phyloP scores from a whole-genome alignment of 2,329 filamentous ascomycete genomes.

The Fusarium brachygibbosum region DNA sequence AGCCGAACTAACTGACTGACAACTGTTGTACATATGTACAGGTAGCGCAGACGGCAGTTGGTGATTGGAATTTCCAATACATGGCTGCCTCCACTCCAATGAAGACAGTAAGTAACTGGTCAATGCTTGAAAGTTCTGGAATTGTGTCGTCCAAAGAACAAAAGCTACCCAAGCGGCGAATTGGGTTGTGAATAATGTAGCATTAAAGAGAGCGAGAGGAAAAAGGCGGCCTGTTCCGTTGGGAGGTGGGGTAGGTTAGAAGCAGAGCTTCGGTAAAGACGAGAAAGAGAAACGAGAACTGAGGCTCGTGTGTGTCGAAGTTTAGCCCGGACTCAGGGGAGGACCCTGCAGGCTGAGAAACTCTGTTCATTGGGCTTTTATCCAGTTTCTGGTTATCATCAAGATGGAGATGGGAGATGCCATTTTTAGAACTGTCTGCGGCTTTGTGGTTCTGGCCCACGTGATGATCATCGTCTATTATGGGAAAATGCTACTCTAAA shows the following conservation, averaged over 20 bases:
- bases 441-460: slow-evolving; percentile 5
- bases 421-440: slow-evolving; percentile 19
- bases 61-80: slow-evolving; percentile 7
- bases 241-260: neutral
- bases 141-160: neutral
- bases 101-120: neutral
- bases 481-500: neutral
- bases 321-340: slow-evolving; percentile 30
- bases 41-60: slow-evolving; percentile 2
- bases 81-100: neutral
- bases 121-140: slow-evolving; percentile 18
- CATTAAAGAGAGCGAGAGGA: slow-evolving; percentile 12
- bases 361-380: slow-evolving; percentile 14
- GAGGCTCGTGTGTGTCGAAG: slow-evolving; percentile 34
- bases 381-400: slow-evolving; percentile 6
- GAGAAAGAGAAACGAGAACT: slow-evolving; percentile 17
- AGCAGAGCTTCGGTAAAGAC: slow-evolving; percentile 24
- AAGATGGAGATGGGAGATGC: slow-evolving; percentile 18
- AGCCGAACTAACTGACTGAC: neutral
- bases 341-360: slow-evolving; percentile 38
- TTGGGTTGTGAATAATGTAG: slow-evolving; percentile 25
- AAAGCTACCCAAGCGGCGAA: slow-evolving; percentile 30
- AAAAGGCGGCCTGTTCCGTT: slow-evolving; percentile 6
- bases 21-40: neutral
- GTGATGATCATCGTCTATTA: slow-evolving; percentile 4